A percentile compares a stretch with the other conserved stretches of the same genome.
These are phyloP conservation scores for Turnera subulata DNA, from an alignment of 345 rosid genomes.

Conservation along the genomic window DNA sequence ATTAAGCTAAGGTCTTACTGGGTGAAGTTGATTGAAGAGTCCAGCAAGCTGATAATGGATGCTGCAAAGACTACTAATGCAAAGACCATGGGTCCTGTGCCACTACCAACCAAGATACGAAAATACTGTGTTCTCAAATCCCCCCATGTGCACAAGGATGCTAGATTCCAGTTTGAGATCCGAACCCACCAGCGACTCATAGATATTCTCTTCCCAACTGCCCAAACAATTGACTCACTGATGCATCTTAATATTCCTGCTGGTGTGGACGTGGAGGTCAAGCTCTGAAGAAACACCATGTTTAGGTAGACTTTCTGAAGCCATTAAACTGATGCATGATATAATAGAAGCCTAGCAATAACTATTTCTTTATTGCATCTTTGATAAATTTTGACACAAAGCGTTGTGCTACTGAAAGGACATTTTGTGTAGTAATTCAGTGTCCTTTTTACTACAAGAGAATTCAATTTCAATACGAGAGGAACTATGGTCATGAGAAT, in stretches of 20 bases:
- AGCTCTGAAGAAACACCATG: conserved; percentile 53
- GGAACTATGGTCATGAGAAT: too few species aligned
- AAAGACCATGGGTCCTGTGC: conserved; percentile 94
- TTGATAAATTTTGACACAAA: too few species aligned
- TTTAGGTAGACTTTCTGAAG: conserved; percentile 17
- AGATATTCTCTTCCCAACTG: conserved; percentile 91
- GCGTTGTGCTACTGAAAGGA: too few species aligned
- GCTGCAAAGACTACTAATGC: conserved; percentile 87
- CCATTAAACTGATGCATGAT: not conserved
- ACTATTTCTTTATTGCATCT: too few species aligned
- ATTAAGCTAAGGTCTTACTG: conserved; percentile 90
- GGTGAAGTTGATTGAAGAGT: conserved; percentile 89
- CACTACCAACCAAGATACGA: conserved; percentile 85
- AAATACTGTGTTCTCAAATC: conserved; percentile 94
- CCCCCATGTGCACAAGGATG: conserved; percentile 98
- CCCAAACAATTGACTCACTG: conserved; percentile 93
- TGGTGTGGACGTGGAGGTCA: conserved; percentile 93
- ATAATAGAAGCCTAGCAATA: too few species aligned
- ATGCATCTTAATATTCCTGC: conserved; percentile 99
- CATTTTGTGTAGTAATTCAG: too few species aligned
- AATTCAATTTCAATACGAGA: too few species aligned
- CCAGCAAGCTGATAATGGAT: conserved; percentile 95
- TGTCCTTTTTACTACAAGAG: too few species aligned
- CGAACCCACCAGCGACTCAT: conserved; percentile 90
- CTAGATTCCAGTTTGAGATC: conserved; percentile 93